phyloP scores from a whole-genome alignment of 495 filamentous ascomycete genomes.

The Aspergillus diversus region DNA sequence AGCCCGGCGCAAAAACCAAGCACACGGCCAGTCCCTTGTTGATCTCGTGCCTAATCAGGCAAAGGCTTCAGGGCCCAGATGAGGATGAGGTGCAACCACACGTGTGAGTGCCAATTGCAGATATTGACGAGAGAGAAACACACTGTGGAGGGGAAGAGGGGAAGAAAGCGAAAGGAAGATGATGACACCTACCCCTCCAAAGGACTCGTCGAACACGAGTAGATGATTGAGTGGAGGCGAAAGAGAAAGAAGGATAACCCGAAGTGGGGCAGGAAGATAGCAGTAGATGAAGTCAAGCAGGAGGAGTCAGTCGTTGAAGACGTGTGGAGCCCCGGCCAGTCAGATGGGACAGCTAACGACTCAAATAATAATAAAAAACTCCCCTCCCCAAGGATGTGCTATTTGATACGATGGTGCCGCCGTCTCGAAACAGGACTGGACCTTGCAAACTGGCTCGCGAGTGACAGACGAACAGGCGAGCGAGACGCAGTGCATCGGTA shows the following conservation, averaged over 20 bases:
- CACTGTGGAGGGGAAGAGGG: constrained; percentile 9
- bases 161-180: constrained; percentile 13
- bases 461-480: not conserved
- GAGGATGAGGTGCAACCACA: constrained; percentile 4
- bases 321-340: not conserved
- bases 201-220: not conserved
- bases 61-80: constrained; percentile 6
- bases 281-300: constrained; percentile 16
- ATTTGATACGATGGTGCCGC: not conserved
- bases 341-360: constrained; percentile 2
- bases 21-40: constrained; percentile 24
- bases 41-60: constrained; percentile 17
- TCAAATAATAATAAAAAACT: not conserved
- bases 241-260: constrained; percentile 13
- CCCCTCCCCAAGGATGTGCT: not conserved
- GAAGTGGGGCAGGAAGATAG: constrained; percentile 24
- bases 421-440: not conserved
- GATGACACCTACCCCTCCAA: constrained; percentile 20
- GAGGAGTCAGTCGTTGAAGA: not conserved
- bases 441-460: not conserved
- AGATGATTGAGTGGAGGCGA: constrained; percentile 14
- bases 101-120: constrained; percentile 12
- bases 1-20: constrained; percentile 26
- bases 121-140: constrained; percentile 10
- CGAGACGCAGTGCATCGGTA: not conserved